These are phyloP conservation scores for Wallacemonas sp. DNA, from an alignment of 208 protist genomes.

Conservation along the genomic window DNA sequence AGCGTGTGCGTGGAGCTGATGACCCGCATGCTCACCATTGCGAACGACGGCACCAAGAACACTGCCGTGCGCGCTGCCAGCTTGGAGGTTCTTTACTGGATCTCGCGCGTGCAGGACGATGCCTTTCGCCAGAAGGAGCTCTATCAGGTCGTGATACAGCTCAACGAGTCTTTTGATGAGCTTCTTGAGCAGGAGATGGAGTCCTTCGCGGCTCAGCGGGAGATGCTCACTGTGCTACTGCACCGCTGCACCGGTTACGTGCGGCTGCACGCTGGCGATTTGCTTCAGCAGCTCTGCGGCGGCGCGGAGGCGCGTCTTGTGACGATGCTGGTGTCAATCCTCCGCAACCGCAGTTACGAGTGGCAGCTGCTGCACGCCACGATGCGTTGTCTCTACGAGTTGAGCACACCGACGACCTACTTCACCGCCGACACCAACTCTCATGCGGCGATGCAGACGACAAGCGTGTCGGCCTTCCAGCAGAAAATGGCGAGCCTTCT, in stretches of 20 bases:
- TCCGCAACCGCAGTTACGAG: constrained; percentile 54
- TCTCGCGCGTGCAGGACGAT: constrained; percentile 60
- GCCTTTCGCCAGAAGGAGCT: constrained; percentile 58
- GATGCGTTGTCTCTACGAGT: constrained; percentile 78
- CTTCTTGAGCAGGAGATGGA: constrained; percentile 47
- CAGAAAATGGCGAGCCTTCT: constrained; percentile 54
- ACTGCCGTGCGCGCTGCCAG: constrained; percentile 49
- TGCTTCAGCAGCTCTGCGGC: constrained; percentile 70
- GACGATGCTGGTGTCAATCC: constrained; percentile 41
- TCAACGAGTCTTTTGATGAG: constrained; percentile 78
- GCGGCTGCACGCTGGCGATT: constrained; percentile 57
- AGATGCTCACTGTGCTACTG: constrained; percentile 79
- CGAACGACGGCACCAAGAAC: constrained; percentile 68
- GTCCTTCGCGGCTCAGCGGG: constrained; percentile 31
- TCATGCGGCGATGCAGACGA: constrained; percentile 33
- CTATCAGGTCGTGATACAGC: constrained; percentile 47
- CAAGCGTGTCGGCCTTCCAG: constrained; percentile 65
- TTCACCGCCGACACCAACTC: constrained; percentile 38
- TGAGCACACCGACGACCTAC: constrained; percentile 78
- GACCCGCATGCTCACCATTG: constrained; percentile 35
- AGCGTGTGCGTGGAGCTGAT: constrained; percentile 30
- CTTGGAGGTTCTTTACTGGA: constrained; percentile 69
- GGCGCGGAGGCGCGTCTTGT: constrained; percentile 51
- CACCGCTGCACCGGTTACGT: constrained; percentile 79
- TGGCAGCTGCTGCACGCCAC: constrained; percentile 71